Percentiles rank a stretch among this genome's conserved stretches.
Evolutionary conservation across 2,329 filamentous ascomycete genomes (phyloP).

Genomic region (Aureobasidium sp.): DNA sequence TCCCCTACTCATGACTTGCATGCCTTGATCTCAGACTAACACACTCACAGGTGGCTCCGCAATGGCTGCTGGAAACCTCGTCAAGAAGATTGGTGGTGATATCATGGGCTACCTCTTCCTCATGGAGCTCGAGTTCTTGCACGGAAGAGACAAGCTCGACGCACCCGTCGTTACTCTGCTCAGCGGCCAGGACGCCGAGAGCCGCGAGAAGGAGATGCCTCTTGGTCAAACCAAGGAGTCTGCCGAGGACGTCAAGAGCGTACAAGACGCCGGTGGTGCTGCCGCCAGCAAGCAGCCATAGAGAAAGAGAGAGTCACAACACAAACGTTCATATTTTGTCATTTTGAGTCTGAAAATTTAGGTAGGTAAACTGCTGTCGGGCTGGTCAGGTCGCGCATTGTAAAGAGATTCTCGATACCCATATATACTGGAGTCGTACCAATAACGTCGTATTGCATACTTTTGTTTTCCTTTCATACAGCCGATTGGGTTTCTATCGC

Average conservation of each 20-base stretch:
- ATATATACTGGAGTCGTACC: conserved; percentile 1
- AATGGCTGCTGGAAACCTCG: conserved; percentile 74
- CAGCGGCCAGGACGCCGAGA: conserved; percentile 44
- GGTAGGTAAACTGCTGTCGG: not conserved
- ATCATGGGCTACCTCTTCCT: conserved; percentile 89
- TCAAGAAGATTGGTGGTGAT: conserved; percentile 76
- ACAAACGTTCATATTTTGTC: not conserved
- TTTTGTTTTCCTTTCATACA: not conserved
- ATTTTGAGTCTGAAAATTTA: not conserved
- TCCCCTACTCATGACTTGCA: conserved; percentile 13
- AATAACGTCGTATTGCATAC: not conserved
- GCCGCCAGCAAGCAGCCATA: conserved; percentile 17
- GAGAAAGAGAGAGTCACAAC: not conserved
- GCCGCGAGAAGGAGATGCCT: conserved; percentile 15
- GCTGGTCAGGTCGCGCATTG: not conserved
- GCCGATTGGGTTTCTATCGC: not conserved
- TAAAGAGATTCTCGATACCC: conserved; percentile 9
- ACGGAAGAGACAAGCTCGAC: conserved; percentile 81
- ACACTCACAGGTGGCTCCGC: conserved; percentile 69
- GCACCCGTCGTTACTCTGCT: conserved; percentile 78
- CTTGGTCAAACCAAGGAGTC: conserved; percentile 19
- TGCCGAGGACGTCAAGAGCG: conserved; percentile 17
- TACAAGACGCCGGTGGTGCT: conserved; percentile 19
- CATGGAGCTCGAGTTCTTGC: conserved; percentile 87
- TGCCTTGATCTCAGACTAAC: not conserved